These are phyloP conservation scores for Daldinia loculata DNA, from an alignment of 495 filamentous ascomycete species.

Conservation along the genomic window DNA sequence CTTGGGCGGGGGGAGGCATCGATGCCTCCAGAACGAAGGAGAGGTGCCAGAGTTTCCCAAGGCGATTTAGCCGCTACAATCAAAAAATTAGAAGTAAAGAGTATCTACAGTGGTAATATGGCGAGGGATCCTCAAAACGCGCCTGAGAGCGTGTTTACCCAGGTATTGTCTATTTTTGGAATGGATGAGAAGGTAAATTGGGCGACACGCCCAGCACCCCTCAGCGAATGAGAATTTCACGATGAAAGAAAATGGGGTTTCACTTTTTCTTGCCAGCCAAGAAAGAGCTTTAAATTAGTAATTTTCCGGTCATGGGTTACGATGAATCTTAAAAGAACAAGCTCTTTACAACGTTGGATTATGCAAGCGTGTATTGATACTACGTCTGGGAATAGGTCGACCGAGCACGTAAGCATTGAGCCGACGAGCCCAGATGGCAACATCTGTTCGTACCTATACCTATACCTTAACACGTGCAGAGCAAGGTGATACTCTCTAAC, in stretches of 20 bases:
- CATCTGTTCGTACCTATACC: too few species aligned
- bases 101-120: constrained; percentile 14
- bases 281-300: constrained; percentile 19
- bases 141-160: constrained; percentile 6
- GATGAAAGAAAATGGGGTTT: constrained; percentile 1
- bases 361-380: not conserved
- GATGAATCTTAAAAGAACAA: constrained; percentile 24
- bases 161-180: constrained; percentile 23
- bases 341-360: not conserved
- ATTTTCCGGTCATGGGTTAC: constrained; percentile 26
- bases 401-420: not conserved
- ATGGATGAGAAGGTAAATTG: constrained; percentile 14
- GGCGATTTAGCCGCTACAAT: constrained; percentile 19
- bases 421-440: not conserved
- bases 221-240: constrained; percentile 16
- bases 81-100: constrained; percentile 9
- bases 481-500: too few species aligned
- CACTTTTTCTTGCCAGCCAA: constrained; percentile 18
- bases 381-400: not conserved
- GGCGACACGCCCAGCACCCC: constrained; percentile 18
- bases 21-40: not conserved
- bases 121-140: not conserved
- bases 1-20: not conserved
- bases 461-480: too few species aligned
- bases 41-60: not conserved